These are phyloP conservation scores for Quercus aquifolioides DNA, from an alignment of 306 rosid genomes.

Conservation along the genomic window DNA sequence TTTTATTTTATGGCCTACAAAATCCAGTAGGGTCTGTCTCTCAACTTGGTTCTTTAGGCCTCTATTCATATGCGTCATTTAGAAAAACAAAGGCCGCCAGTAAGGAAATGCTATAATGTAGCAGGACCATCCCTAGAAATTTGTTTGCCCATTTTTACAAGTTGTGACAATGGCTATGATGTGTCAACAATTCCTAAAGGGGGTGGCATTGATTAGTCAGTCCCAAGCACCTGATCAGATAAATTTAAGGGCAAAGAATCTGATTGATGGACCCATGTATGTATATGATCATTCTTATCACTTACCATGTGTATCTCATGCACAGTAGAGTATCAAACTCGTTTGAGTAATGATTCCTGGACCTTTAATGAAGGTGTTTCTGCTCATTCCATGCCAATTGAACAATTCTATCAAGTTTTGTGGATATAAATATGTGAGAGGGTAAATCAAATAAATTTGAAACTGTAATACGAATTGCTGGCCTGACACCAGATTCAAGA, in stretches of 20 bases:
- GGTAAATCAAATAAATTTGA: too few relatives aligned
- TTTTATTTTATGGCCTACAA: slow-evolving; percentile 2
- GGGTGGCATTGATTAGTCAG: slow-evolving; percentile 43
- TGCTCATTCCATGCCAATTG: too few relatives aligned
- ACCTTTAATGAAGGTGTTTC: too few relatives aligned
- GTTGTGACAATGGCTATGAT: slow-evolving; percentile 24
- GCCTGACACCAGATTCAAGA: too few relatives aligned
- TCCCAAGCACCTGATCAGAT: slow-evolving; percentile 43
- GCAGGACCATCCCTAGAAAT: slow-evolving; percentile 24
- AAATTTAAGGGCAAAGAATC: slow-evolving; percentile 27
- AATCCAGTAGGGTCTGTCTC: neutral
- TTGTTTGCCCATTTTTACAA: slow-evolving; percentile 27
- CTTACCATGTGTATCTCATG: too few relatives aligned
- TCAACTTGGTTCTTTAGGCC: neutral
- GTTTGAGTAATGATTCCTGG: too few relatives aligned
- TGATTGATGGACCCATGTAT: slow-evolving; percentile 2
- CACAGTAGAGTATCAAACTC: too few relatives aligned
- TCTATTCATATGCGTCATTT: slow-evolving; percentile 26
- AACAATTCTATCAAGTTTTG: too few relatives aligned
- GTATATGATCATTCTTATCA: too few relatives aligned
- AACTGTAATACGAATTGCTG: too few relatives aligned
- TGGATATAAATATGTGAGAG: too few relatives aligned
- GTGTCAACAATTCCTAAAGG: neutral
- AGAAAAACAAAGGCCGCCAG: slow-evolving; percentile 19
- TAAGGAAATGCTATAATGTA: slow-evolving; percentile 37